A percentile compares a stretch with the other conserved stretches of the same genome.
phyloP scores from a whole-genome alignment of 257 asterid genomes.

The Lantana camara region DNA sequence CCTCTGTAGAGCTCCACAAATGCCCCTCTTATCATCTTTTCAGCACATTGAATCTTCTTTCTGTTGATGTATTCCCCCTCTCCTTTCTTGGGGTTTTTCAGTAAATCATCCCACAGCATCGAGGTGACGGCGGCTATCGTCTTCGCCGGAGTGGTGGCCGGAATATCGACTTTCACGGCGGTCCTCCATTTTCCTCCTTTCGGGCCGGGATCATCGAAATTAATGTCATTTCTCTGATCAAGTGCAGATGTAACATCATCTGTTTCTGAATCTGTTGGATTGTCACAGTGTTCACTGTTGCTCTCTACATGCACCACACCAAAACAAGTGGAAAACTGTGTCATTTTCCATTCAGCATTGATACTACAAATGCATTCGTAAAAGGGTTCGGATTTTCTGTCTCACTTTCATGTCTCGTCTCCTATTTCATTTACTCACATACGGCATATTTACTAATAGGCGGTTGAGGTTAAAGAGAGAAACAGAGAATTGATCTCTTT shows the following conservation, averaged over 20 bases:
- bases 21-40: conserved; percentile 71
- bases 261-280: conserved; percentile 29
- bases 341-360: too few species aligned
- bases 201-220: conserved; percentile 40
- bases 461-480: too few species aligned
- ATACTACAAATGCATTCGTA: too few species aligned
- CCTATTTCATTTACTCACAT: too few species aligned
- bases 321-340: too few species aligned
- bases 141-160: conserved; percentile 61
- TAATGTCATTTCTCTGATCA: conserved; percentile 49
- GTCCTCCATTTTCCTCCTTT: not conserved
- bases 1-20: conserved; percentile 69
- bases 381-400: too few species aligned
- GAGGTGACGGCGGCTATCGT: conserved; percentile 59
- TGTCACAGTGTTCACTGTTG: conserved; percentile 39
- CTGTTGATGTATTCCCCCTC: conserved; percentile 43
- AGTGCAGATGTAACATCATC: conserved; percentile 46
- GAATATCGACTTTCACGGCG: conserved; percentile 52
- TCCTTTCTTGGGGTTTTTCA: conserved; percentile 52
- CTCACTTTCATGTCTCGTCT: too few species aligned
- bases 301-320: conserved; percentile 29
- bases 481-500: too few species aligned
- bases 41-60: conserved; percentile 61
- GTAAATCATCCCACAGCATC: conserved; percentile 62
- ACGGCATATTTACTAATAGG: too few species aligned